Conservation (phyloP, 495 filamentous ascomycete species). For the Glutinoglossum americanum region DNA sequence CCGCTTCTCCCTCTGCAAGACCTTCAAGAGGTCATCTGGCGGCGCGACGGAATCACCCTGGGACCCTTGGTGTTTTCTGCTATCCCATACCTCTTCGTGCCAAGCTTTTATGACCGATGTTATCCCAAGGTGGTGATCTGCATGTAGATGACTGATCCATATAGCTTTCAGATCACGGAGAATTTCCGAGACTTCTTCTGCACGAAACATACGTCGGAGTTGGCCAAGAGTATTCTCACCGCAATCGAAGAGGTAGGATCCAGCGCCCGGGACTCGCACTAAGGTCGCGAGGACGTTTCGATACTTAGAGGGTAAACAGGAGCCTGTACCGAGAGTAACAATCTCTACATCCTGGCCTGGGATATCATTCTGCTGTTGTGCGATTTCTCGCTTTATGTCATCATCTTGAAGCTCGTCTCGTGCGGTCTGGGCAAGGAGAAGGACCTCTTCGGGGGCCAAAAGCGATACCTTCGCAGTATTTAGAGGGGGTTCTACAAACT, state of each 20-base stretch:
- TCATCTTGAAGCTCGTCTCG: conserved; percentile 19
- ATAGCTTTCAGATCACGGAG: conserved; percentile 61
- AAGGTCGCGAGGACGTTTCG: conserved; percentile 86
- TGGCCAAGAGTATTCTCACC: conserved; percentile 93
- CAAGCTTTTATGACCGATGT: conserved; percentile 58
- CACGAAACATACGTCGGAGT: conserved; percentile 47
- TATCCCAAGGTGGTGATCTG: conserved; percentile 86
- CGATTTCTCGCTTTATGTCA: conserved; percentile 8
- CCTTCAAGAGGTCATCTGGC: conserved; percentile 8
- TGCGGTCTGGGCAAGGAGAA: conserved; percentile 27
- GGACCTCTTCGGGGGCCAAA: conserved; percentile 22
- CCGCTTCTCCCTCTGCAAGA: conserved; percentile 22
- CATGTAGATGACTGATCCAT: conserved; percentile 89
- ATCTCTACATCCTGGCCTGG: conserved; percentile 59
- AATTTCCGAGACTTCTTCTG: conserved; percentile 39
- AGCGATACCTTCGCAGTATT: conserved; percentile 22
- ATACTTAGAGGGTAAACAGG: conserved; percentile 71
- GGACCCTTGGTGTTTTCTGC: conserved; percentile 3
- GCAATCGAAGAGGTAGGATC: conserved; percentile 72
- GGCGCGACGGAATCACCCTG: background rate
- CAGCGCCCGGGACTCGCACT: conserved; percentile 58
- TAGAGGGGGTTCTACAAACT: conserved; percentile 27
- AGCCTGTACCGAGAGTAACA: conserved; percentile 75
- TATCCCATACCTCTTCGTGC: conserved; percentile 30
- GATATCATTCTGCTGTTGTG: conserved; percentile 28